phyloP scores from a whole-genome alignment of 371 early-diverging fungal species.

The Mucor lusitanicus region DNA sequence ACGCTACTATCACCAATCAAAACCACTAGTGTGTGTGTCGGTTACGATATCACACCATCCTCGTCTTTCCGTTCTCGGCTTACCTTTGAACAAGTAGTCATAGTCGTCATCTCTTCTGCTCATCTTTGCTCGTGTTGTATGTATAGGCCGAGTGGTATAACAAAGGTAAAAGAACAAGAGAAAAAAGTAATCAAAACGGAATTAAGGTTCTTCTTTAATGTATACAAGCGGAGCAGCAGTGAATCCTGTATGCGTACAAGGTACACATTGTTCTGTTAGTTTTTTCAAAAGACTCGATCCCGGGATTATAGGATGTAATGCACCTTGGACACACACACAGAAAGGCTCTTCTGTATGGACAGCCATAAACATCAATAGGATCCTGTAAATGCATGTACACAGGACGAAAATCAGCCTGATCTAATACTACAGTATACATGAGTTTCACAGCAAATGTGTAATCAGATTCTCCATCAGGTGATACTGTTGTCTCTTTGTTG shows the following conservation, averaged over 20 bases:
- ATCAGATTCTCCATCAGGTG: too few species aligned
- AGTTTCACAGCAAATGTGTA: too few species aligned
- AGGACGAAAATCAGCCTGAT: too few species aligned
- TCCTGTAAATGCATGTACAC: too few species aligned
- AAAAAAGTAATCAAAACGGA: background rate
- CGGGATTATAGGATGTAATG: background rate
- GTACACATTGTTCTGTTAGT: background rate
- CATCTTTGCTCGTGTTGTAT: conserved; percentile 1
- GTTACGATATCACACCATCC: background rate
- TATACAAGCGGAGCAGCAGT: conserved; percentile 7
- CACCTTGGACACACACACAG: background rate
- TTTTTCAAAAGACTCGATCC: background rate
- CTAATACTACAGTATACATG: too few species aligned
- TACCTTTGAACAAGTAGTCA: conserved; percentile 31
- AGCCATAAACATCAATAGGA: background rate
- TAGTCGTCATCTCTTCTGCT: conserved; percentile 25
- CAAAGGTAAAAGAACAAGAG: background rate
- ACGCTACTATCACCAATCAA: conserved; percentile 99
- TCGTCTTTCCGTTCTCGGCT: background rate
- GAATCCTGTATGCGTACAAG: conserved; percentile 3
- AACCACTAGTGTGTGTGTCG: conserved; percentile 72
- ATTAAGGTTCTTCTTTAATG: background rate
- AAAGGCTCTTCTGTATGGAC: background rate
- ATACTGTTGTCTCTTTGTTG: too few species aligned
- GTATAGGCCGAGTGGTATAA: background rate